Conservation (phyloP, 305 asterid species). For the Solanum aculeatissimum region DNA sequence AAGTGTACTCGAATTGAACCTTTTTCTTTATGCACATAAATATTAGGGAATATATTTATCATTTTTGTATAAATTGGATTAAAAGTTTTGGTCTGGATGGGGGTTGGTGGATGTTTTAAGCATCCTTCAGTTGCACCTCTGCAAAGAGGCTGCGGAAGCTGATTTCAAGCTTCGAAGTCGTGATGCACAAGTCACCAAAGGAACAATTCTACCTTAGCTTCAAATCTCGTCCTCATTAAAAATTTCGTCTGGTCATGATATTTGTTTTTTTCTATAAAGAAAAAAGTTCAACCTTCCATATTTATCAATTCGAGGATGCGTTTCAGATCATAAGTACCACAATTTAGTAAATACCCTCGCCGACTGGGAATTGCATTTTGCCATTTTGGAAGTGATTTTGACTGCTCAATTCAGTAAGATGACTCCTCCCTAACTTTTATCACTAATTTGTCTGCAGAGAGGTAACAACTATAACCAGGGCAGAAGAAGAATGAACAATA, state of each 20-base stretch:
- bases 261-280: background rate
- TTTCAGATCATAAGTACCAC: background rate
- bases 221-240: background rate
- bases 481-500: slow-evolving; percentile 54
- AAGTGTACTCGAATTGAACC: background rate
- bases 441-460: slow-evolving; percentile 37
- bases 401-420: background rate
- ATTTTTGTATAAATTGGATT: background rate
- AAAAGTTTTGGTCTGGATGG: background rate
- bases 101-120: background rate
- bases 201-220: background rate
- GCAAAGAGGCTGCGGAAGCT: background rate
- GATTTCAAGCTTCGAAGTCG: background rate
- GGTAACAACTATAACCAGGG: slow-evolving; percentile 47
- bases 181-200: background rate
- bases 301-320: background rate
- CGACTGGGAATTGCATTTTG: background rate
- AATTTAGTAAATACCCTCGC: background rate
- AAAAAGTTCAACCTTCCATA: background rate
- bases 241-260: background rate
- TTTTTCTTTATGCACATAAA: background rate
- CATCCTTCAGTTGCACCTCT: background rate
- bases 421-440: background rate
- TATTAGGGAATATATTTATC: background rate
- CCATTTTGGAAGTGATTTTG: background rate